Evolutionary conservation across 2,329 filamentous ascomycete species (phyloP), one percentile per base, ranked within the genome.

Genomic region (Clarireedia sp.): DNA sequence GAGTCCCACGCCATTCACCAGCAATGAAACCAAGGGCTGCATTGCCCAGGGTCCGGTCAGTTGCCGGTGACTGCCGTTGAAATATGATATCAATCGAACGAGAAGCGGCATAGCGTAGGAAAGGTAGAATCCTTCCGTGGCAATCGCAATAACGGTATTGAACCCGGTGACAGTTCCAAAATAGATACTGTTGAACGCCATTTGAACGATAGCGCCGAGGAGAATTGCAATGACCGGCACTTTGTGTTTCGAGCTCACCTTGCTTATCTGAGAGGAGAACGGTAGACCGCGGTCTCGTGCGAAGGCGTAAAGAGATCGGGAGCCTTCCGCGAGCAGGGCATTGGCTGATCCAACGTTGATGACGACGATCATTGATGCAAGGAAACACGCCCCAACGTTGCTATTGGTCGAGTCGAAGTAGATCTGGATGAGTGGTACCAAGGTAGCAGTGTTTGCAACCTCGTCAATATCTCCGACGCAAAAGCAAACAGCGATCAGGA

Each of bases 51-150:
- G 68, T 1, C 72, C 70, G 5, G 64, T 69, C 19, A 72, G 60
- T 16, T 68, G 60, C 10, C 60, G 65, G 29, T 72, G 69, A 37
- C 74, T 69, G 23, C 73, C 71, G 9, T 67, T 69, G 52, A 76
- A 69, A 57, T 73, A 74, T 8, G 73, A 73, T 24, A 78, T 68
- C 23, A 82, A 70, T 43, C 78, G 75, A 12, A 74, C 73, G 17
- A 78, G 64, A 0, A 82, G 70, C 0, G 78, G 78, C 68, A 80
- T 76, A 10, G 78, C 76, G 61, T 82, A 82, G 0, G 78, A 82
- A 1, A 82, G 69, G 60, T 82, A 82, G 60, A 82, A 82, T 0
- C 79, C 80, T 58, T 79, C 74, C 0, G 79, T 82, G 0, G 78
- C 74, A 52, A 82, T 81, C 5, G 77, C 73, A 48, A 82, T 76